phyloP scores from a whole-genome alignment of 2,329 filamentous ascomycete species.

The Thielaviopsis euricoi region DNA sequence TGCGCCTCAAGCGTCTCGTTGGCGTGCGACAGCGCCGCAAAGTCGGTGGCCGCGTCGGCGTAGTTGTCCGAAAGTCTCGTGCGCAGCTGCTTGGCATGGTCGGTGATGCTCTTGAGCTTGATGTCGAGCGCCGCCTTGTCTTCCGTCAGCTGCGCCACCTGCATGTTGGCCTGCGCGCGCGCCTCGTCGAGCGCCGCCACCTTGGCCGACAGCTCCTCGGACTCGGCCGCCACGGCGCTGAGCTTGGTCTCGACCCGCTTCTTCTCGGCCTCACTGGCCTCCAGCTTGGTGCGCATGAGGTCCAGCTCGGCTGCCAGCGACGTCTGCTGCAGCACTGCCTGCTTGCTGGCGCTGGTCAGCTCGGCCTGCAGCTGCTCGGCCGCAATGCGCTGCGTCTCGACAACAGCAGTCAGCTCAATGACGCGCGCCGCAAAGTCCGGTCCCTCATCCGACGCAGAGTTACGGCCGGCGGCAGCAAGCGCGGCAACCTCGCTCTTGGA shows the following conservation, averaged over 20 bases:
- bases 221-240: background rate
- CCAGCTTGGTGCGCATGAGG: background rate
- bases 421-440: conserved; percentile 3
- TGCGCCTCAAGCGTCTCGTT: conserved; percentile 6
- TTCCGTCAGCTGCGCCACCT: conserved; percentile 1
- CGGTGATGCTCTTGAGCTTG: background rate
- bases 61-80: background rate
- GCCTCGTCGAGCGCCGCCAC: conserved; percentile 4
- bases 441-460: background rate
- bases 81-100: background rate
- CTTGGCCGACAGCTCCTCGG: conserved; percentile 2
- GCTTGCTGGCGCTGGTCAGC: background rate
- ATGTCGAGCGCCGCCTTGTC: conserved; percentile 1
- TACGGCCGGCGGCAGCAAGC: background rate
- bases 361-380: conserved; percentile 5
- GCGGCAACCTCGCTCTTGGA: conserved; percentile 3
- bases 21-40: conserved; percentile 5
- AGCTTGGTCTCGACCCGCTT: conserved; percentile 1
- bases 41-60: background rate
- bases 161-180: background rate
- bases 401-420: background rate
- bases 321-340: background rate
- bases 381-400: conserved; percentile 3
- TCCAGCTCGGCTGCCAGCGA: conserved; percentile 2
- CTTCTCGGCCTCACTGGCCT: conserved; percentile 2